Conservation (phyloP, 1,139 yeast genomes). For the Kodamaea sp. region DNA sequence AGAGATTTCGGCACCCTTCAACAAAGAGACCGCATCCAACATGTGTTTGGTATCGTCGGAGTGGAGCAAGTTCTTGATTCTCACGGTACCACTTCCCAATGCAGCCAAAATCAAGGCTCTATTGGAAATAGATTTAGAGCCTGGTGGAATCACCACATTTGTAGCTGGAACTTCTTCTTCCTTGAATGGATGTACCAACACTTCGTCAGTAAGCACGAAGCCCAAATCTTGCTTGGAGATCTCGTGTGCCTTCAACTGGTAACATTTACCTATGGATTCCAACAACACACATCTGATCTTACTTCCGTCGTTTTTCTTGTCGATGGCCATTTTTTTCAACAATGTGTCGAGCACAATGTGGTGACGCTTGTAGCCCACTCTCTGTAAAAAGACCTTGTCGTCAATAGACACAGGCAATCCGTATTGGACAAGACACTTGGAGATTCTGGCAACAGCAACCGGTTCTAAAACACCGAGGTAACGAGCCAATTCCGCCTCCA, state of each 20-base stretch:
- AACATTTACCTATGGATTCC: constrained; percentile 83
- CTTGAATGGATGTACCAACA: constrained; percentile 60
- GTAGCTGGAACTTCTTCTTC: constrained; percentile 38
- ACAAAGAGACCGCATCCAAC: constrained; percentile 79
- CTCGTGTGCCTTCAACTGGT: constrained; percentile 84
- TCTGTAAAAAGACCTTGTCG: constrained; percentile 65
- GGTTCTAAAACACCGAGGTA: constrained; percentile 87
- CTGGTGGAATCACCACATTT: constrained; percentile 78
- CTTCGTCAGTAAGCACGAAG: constrained; percentile 83
- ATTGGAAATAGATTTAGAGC: constrained; percentile 94
- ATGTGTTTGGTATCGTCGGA: constrained; percentile 96
- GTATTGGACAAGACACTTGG: constrained; percentile 81
- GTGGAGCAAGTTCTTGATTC: constrained; percentile 80
- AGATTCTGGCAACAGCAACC: constrained; percentile 88
- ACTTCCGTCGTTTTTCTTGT: constrained; percentile 93
- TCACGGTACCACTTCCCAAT: constrained; percentile 81
- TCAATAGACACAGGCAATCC: constrained; percentile 79
- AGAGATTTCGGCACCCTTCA: constrained; percentile 80
- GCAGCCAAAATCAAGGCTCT: constrained; percentile 94
- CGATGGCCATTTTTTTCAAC: constrained; percentile 87
- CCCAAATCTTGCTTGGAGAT: constrained; percentile 80
- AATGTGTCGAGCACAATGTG: constrained; percentile 72
- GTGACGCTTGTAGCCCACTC: constrained; percentile 59
- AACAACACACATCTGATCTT: constrained; percentile 85
- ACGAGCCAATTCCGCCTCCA: constrained; percentile 92